These are phyloP conservation scores for Trichophyton rubrum DNA, from an alignment of 2,329 filamentous ascomycete genomes.

Conservation along the genomic window DNA sequence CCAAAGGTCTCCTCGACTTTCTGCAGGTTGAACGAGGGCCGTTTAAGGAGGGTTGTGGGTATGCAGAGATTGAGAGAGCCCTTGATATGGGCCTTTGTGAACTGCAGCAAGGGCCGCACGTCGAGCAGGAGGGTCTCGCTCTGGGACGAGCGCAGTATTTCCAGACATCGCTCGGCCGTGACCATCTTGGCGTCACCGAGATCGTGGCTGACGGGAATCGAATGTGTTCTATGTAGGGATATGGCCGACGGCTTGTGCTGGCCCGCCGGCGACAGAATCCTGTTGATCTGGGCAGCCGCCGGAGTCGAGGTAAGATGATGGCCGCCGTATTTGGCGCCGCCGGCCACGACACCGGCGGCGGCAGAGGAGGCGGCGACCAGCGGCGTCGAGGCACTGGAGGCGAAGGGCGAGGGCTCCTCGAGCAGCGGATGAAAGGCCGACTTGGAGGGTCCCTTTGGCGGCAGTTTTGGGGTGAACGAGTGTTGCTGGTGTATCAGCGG, in stretches of 20 bases:
- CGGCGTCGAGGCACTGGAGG: background rate
- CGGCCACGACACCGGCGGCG: too few species aligned
- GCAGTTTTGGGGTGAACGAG: background rate
- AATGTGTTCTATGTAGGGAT: constrained; percentile 34
- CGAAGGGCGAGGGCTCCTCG: background rate
- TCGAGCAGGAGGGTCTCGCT: constrained; percentile 62
- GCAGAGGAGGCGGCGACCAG: background rate
- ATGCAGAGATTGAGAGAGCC: constrained; percentile 89
- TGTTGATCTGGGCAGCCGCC: background rate
- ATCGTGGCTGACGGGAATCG: constrained; percentile 41
- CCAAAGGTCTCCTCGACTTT: constrained; percentile 83
- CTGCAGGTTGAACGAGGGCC: constrained; percentile 76
- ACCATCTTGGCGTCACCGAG: constrained; percentile 40
- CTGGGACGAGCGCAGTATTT: constrained; percentile 41
- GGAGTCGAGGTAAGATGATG: background rate
- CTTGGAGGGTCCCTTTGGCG: background rate
- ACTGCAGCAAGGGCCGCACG: constrained; percentile 75
- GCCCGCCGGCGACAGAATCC: background rate
- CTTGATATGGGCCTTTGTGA: constrained; percentile 57
- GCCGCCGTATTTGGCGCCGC: too few species aligned
- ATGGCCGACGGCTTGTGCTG: background rate
- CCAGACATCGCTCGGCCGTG: constrained; percentile 41
- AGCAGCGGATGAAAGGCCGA: background rate
- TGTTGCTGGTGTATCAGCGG: background rate
- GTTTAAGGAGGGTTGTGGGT: constrained; percentile 82